These are phyloP conservation scores for Sporothrix euskadiensis DNA, from an alignment of 2,329 filamentous ascomycete species.

Conservation along the genomic window DNA sequence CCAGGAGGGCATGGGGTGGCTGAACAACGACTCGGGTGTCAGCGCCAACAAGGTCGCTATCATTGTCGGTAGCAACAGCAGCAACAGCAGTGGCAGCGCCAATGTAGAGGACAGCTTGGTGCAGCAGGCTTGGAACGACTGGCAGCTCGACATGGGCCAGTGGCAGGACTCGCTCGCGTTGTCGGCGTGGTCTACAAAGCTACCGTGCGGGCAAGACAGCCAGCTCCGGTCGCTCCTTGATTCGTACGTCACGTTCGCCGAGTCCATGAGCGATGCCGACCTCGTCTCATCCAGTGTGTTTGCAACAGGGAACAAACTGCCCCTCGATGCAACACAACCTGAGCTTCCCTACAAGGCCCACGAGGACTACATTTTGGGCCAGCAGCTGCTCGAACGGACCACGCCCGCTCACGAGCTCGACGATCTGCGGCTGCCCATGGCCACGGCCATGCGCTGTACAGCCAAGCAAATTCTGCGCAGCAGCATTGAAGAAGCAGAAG, in stretches of 20 bases:
- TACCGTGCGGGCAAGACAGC: constrained; percentile 31
- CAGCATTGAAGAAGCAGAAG: background rate
- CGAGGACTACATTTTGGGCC: constrained; percentile 55
- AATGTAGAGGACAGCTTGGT: constrained; percentile 62
- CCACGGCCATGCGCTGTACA: constrained; percentile 40
- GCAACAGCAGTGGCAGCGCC: background rate
- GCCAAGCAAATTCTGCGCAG: constrained; percentile 38
- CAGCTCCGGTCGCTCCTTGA: constrained; percentile 44
- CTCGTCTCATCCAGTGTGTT: constrained; percentile 54
- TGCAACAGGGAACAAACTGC: constrained; percentile 44
- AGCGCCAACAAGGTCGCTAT: constrained; percentile 33
- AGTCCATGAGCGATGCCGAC: constrained; percentile 67
- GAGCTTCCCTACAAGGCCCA: constrained; percentile 49
- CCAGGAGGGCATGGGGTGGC: constrained; percentile 72
- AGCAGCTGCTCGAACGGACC: constrained; percentile 51
- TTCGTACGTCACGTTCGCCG: constrained; percentile 56
- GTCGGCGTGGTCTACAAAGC: constrained; percentile 42
- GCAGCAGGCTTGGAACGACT: constrained; percentile 66
- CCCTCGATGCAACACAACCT: constrained; percentile 65
- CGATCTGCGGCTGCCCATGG: constrained; percentile 37
- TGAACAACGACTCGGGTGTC: constrained; percentile 59
- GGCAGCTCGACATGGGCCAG: constrained; percentile 64
- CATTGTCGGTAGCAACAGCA: constrained; percentile 33
- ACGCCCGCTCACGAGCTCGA: constrained; percentile 39
- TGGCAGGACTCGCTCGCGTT: constrained; percentile 51